phyloP scores from a whole-genome alignment of 805 yeast species.

The Saccharomyces kudriavzevii region DNA sequence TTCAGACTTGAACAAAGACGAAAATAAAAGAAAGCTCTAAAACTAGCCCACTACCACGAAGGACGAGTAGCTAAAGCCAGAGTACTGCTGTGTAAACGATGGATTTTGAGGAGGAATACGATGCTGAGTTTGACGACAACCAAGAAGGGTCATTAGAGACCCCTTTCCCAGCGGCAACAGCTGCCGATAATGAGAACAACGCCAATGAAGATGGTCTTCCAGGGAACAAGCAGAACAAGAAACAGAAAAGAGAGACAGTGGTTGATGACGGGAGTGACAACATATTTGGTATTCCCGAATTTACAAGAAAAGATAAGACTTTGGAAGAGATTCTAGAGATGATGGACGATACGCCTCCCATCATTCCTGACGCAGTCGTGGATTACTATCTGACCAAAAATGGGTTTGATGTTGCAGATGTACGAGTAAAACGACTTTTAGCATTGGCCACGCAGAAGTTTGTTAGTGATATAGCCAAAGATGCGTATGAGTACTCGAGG shows the following conservation, averaged over 20 bases:
- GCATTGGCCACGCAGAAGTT: slow-evolving; percentile 96
- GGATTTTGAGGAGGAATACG: slow-evolving; percentile 13
- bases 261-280: slow-evolving; percentile 22
- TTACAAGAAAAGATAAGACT: slow-evolving; percentile 71
- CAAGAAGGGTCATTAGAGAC: slow-evolving; percentile 25
- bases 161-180: slow-evolving; percentile 7
- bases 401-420: slow-evolving; percentile 75
- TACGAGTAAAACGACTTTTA: slow-evolving; percentile 68
- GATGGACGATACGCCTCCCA: slow-evolving; percentile 92
- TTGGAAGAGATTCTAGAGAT: slow-evolving; percentile 74
- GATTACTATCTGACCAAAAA: slow-evolving; percentile 82
- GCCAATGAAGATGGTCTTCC: slow-evolving; percentile 3
- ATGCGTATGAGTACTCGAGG: slow-evolving; percentile 91
- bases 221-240: slow-evolving; percentile 7
- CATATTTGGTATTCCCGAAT: slow-evolving; percentile 52
- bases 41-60: not conserved
- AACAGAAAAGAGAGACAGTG: slow-evolving; percentile 20
- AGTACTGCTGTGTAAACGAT: too few relatives aligned
- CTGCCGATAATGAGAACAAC: slow-evolving; percentile 9
- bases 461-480: slow-evolving; percentile 87
- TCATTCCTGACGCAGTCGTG: slow-evolving; percentile 93
- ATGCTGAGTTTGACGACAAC: slow-evolving; percentile 30
- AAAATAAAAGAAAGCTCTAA: not conserved
- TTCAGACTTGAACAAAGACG: not conserved
- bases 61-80: slow-evolving; percentile 19